Base-by-base conservation (phyloP, 208 protist species). In the Zelonia costaricensis region DNA sequence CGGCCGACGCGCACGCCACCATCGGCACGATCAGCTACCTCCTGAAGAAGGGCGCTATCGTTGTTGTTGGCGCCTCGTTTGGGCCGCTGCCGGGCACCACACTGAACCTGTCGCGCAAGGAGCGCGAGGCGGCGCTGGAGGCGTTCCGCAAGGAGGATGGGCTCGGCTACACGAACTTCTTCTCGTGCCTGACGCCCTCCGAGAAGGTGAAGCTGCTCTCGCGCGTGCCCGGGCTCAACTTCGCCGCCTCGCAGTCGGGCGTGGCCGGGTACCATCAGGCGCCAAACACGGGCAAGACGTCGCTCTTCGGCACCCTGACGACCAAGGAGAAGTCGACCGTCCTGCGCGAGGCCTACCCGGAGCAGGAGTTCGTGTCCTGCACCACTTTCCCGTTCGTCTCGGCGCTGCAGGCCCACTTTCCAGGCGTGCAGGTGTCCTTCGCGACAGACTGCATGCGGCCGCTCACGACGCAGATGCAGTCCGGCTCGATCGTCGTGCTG, bases 161-260 rank as follows among this genome's bases (percentile, higher is more conserved):
- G 1, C 74, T 84, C 39, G 83, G 88, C 39, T 89, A 85, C 66
- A 86, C 69, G 15, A 80, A 89, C 57, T 91, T 78, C 63, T 91
- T 91, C 46, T 75, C 77, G 39, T 62, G 55, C 7, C 64, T 85
- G 10, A 54, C 77, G 10, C 51, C 78, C 7, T 43, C 42, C 30
- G 44, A 63, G 56, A 90, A 89, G 73, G 45, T 84, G 60, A 67
- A 87, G 40, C 68, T 91, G 38, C 61, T 94, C 18, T 60, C 62
- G 25, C 40, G 51, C n/a, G 60, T 86, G 0, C 62, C 73, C 0
- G 67, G 68, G 22, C 64, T 78, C 23, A 52, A 48, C 40, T 33
- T 80, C 7, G 39, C 69, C 8, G 42, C 28, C 9, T 62, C 44
- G 16, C 49, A 46, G 28, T 23, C 42, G 16, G 42, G 65, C n/a